A percentile compares a stretch with the other conserved stretches of the same genome.
Evolutionary conservation across 2,329 filamentous ascomycete genomes (phyloP).

Genomic region (Pseudogymnoascus sp.): DNA sequence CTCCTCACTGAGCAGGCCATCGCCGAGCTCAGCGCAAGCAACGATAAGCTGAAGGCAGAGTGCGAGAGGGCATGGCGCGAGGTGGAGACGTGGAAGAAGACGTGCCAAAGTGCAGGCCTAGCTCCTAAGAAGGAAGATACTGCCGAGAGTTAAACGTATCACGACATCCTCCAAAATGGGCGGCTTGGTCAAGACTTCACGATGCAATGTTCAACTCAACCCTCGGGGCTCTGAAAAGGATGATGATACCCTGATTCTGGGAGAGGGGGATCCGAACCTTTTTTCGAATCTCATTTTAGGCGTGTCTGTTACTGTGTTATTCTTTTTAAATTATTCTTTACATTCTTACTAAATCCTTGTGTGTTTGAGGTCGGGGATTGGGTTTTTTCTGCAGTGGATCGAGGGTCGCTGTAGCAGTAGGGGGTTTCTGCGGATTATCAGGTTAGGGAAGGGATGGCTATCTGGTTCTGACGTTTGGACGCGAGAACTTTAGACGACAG

Average conservation of each 20-base stretch:
- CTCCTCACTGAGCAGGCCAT: constrained; percentile 83
- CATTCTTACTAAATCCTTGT: constrained; percentile 7
- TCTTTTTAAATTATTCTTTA: constrained; percentile 8
- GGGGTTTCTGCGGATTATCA: constrained; percentile 1
- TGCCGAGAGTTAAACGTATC: constrained; percentile 16
- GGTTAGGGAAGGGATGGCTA: constrained; percentile 1
- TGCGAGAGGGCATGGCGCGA: constrained; percentile 71
- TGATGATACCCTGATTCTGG: constrained; percentile 5
- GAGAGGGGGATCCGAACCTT: neutral
- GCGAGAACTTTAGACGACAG: constrained; percentile 7
- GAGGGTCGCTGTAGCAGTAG: constrained; percentile 2
- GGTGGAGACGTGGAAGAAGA: constrained; percentile 69
- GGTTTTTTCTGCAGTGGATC: constrained; percentile 6
- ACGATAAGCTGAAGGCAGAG: constrained; percentile 78
- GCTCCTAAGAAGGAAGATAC: constrained; percentile 38
- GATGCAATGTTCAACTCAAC: constrained; percentile 7
- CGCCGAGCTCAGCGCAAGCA: constrained; percentile 75
- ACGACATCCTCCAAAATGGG: constrained; percentile 21
- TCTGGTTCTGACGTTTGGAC: constrained; percentile 8
- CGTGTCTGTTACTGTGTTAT: constrained; percentile 6
- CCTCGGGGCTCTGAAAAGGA: constrained; percentile 7
- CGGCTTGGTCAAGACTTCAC: constrained; percentile 12
- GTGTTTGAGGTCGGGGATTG: neutral
- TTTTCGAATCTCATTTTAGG: neutral
- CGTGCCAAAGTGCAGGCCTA: constrained; percentile 53